phyloP scores from a whole-genome alignment of 345 rosid genomes.

The Microcos paniculata region DNA sequence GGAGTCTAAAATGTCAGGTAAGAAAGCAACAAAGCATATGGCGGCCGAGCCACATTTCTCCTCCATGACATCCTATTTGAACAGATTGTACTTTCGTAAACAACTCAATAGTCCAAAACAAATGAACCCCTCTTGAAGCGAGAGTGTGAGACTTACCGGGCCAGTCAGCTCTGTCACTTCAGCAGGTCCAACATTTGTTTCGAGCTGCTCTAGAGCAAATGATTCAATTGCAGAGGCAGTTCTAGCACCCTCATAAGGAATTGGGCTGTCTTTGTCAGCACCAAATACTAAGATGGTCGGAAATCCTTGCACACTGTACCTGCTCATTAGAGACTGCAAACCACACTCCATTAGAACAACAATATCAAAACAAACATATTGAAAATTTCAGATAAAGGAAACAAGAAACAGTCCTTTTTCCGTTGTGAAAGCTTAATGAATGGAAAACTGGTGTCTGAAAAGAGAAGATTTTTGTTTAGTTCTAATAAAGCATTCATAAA shows the following conservation, averaged over 20 bases:
- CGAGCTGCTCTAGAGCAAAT: constrained; percentile 83
- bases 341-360: constrained; percentile 21
- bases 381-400: neutral
- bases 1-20: constrained; percentile 93
- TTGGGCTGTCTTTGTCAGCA: constrained; percentile 77
- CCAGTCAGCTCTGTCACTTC: constrained; percentile 86
- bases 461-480: neutral
- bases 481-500: neutral
- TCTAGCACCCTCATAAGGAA: constrained; percentile 87
- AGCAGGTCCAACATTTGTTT: constrained; percentile 73
- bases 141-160: constrained; percentile 50
- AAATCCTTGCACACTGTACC: constrained; percentile 90
- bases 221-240: constrained; percentile 89
- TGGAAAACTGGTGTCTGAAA: neutral
- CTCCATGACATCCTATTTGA: constrained; percentile 70
- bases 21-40: constrained; percentile 91
- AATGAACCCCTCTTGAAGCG: constrained; percentile 5
- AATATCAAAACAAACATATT: neutral
- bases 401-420: neutral
- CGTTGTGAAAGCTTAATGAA: neutral
- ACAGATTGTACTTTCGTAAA: neutral
- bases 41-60: constrained; percentile 93
- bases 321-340: constrained; percentile 87
- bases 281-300: constrained; percentile 96
- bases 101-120: neutral